Base-by-base conservation (phyloP, 139 green algal genomes). In the Raphidocelis subcapitata region DNA sequence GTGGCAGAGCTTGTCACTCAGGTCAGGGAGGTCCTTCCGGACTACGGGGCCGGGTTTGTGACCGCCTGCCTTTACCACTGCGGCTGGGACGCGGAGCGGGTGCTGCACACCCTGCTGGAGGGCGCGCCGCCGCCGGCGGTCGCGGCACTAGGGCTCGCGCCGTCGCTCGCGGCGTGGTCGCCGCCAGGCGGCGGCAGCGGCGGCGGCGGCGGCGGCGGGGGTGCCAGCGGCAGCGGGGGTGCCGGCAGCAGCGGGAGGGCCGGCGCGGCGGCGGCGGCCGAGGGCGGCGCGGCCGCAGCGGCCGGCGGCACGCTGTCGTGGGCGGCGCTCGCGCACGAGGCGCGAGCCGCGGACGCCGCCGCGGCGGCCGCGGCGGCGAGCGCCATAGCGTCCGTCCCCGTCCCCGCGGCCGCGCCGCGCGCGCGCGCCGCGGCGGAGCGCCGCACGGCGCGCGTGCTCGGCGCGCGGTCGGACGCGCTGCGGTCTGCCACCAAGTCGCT, bases 21-120 rank as follows among this genome's bases (percentile, higher is more conserved):
- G 68, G 80, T 95, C 28, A 79, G 82, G 33, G 91, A 95, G 14
- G 36, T 96, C 59, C 79, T 96, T 35, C 90, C 90, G 18, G 84
- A 91, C 44, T 94, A 85, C 75, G 90, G 91, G 0, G 79, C 86
- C 36, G 91, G 91, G 33, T 96, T 86, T 61, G 44, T 96, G 10
- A 83, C 80, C 14, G 79, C 81, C 2, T 88, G 81, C 51, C 75
- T 96, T 33, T 62, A 86, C 18, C 69, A 69, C 20, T 80, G 76
- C 57, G 81, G 69, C 31, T 66, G 66, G 32, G 79, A 82, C 55
- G 57, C 82, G 0, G 90, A 95, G 72, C 73, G 75, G 54, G 88
- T 81, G 31, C 56, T 96, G 26, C 71, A 92, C 65, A 59, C 65
- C 21, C 75, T 96, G 35, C 75, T 96, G 62, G 89, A 94, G 51